Conservation (phyloP, 2,329 filamentous ascomycete species). For the Biscogniauxia sp. region DNA sequence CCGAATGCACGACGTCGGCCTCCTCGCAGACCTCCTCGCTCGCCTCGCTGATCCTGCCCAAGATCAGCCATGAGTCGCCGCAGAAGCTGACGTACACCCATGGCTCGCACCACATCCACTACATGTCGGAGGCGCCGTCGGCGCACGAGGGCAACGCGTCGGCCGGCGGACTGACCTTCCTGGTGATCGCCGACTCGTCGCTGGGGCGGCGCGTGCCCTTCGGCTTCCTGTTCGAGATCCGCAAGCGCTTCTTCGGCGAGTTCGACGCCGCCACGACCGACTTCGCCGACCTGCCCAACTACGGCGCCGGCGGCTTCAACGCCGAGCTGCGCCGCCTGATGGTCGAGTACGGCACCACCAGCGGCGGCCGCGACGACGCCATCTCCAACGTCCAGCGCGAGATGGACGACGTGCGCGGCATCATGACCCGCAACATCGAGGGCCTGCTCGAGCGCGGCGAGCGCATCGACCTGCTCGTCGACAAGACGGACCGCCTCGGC, state of each 20-base stretch:
- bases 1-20: conserved; percentile 87
- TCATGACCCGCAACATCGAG: conserved; percentile 97
- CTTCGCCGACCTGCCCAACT: conserved; percentile 77
- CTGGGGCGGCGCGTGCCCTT: conserved; percentile 89
- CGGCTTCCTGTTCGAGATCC: conserved; percentile 86
- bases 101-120: conserved; percentile 90
- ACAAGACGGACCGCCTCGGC: conserved; percentile 92
- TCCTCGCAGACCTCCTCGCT: conserved; percentile 81
- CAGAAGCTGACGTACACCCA: conserved; percentile 95
- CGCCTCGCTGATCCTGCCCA: conserved; percentile 90
- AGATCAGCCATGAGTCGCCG: conserved; percentile 76
- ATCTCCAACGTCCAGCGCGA: conserved; percentile 80
- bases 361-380: conserved; percentile 74
- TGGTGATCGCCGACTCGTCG: conserved; percentile 79
- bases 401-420: conserved; percentile 87
- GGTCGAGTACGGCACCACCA: conserved; percentile 78
- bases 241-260: conserved; percentile 76
- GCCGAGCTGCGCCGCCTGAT: conserved; percentile 72
- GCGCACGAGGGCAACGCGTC: conserved; percentile 57
- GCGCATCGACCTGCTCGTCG: conserved; percentile 87
- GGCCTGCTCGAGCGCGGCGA: conserved; percentile 85
- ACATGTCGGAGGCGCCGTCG: conserved; percentile 80
- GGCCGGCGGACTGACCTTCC: conserved; percentile 82
- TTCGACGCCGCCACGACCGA: conserved; percentile 67
- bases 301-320: conserved; percentile 90